Evolutionary conservation across 2,329 filamentous ascomycete species (phyloP).

Genomic region (Epicoccum nigrum): DNA sequence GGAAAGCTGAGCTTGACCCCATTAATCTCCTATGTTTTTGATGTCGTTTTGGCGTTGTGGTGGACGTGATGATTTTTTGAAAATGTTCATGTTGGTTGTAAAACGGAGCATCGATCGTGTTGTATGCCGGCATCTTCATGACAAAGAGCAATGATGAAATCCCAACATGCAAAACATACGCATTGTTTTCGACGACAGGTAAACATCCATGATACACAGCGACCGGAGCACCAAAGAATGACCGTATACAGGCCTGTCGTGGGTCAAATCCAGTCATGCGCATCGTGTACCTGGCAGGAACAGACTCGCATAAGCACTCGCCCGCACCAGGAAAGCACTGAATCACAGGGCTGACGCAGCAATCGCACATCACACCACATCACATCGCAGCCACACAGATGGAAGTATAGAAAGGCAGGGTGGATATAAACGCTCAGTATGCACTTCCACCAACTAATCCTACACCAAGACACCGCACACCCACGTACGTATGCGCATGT

Average conservation of each 20-base stretch:
- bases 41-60: not conserved
- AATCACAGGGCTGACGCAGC: no score
- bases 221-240: no score
- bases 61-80: constrained; percentile 6
- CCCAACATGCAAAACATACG: no score
- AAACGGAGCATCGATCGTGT: not conserved
- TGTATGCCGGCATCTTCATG: not conserved
- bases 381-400: not conserved
- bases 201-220: no score
- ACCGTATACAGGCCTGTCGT: no score
- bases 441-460: constrained; percentile 19
- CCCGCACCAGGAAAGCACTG: not conserved
- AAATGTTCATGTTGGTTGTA: not conserved
- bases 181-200: no score
- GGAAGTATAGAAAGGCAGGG: not conserved
- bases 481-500: no score
- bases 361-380: not conserved
- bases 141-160: not conserved
- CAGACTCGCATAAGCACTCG: no score
- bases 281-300: no score
- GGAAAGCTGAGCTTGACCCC: no score
- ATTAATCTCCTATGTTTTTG: not conserved
- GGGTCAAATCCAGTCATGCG: no score
- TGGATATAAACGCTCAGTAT: constrained; percentile 18
- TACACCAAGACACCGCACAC: constrained; percentile 10